A percentile compares a stretch with the other conserved stretches of the same genome.
These are phyloP conservation scores for Viola odorata DNA, from an alignment of 345 rosid species.

Conservation along the genomic window DNA sequence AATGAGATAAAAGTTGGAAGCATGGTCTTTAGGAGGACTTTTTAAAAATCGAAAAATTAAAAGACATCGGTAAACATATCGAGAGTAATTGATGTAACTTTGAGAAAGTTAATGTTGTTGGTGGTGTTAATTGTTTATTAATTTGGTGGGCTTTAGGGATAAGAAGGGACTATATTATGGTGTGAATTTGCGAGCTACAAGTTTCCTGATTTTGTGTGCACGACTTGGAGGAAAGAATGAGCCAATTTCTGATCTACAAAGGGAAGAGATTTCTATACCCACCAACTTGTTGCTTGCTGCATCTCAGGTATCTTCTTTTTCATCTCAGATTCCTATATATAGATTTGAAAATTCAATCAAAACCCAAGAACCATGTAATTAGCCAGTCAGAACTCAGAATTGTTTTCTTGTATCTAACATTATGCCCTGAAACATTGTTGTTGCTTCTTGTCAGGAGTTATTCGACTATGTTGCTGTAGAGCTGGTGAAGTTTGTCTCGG, in stretches of 20 bases:
- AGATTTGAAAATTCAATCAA: no score
- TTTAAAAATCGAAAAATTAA: no score
- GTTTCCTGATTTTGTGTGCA: conserved; percentile 40
- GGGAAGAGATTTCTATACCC: conserved; percentile 48
- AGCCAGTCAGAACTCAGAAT: no score
- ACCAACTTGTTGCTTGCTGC: conserved; percentile 26
- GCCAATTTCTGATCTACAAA: conserved; percentile 40
- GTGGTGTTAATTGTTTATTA: background rate
- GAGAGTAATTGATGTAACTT: no score
- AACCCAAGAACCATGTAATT: no score
- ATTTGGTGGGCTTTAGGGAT: conserved; percentile 19
- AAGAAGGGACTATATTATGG: conserved; percentile 61
- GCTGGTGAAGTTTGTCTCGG: conserved; percentile 37
- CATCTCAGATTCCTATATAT: background rate
- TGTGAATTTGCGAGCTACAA: conserved; percentile 41
- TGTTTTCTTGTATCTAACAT: no score
- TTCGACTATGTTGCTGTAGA: conserved; percentile 42
- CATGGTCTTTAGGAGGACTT: no score
- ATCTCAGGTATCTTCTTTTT: conserved; percentile 31
- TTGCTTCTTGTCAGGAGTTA: conserved; percentile 27
- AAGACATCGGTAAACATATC: no score
- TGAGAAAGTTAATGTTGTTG: background rate
- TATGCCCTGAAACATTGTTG: no score
- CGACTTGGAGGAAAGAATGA: conserved; percentile 43
- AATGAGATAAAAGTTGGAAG: no score